phyloP scores from a whole-genome alignment of 768 basidiomycete genomes.

The Serendipita sp. region DNA sequence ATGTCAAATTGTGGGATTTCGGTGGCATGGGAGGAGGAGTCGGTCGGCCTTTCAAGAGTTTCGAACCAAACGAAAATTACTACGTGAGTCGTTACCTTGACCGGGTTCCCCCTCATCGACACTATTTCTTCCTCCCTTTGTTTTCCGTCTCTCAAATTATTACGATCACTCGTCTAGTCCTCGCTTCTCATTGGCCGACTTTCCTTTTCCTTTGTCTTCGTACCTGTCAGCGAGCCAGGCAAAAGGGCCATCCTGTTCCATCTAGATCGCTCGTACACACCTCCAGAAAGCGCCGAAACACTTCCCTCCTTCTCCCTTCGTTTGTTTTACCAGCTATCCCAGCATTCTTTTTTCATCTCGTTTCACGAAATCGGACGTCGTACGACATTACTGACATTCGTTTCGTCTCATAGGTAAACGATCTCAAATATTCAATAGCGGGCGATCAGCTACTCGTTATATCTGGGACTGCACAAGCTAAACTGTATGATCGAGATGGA shows the following conservation, averaged over 20 bases:
- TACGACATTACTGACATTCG: background rate
- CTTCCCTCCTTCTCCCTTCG: background rate
- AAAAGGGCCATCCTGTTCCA: background rate
- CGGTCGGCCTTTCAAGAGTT: constrained; percentile 89
- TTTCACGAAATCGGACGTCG: background rate
- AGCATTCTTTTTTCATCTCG: background rate
- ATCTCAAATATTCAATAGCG: constrained; percentile 76
- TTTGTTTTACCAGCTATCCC: background rate
- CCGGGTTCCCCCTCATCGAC: background rate
- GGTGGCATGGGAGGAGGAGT: constrained; percentile 79
- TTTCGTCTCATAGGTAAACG: constrained; percentile 53
- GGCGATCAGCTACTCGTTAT: constrained; percentile 75
- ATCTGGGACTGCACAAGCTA: constrained; percentile 77
- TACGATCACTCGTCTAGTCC: no score
- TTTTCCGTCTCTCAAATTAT: background rate
- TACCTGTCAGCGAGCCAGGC: background rate
- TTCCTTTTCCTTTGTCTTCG: background rate
- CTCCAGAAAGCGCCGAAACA: background rate
- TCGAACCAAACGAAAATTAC: constrained; percentile 89
- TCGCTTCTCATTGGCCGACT: background rate
- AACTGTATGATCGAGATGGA: constrained; percentile 82
- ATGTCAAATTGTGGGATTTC: constrained; percentile 98
- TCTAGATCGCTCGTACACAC: background rate
- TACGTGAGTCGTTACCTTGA: constrained; percentile 37
- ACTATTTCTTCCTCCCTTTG: background rate